Conservation (phyloP, 1,284 basidiomycete species). For the Boletus sp. region DNA sequence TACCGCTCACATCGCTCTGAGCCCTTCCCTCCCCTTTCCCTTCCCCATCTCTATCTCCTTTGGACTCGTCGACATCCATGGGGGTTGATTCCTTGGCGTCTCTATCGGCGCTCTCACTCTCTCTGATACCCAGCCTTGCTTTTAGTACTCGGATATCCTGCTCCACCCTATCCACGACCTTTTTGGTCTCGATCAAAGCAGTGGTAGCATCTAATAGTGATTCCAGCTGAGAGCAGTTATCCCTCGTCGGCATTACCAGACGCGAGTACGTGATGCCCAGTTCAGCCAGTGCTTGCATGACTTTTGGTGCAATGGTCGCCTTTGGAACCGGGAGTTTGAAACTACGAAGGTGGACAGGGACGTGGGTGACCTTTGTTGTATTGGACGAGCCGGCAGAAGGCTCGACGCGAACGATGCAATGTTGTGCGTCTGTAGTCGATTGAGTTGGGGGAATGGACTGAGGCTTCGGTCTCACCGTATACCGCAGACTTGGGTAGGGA, state of each 20-base stretch:
- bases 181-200: constrained; percentile 81
- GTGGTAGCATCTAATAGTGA: constrained; percentile 67
- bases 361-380: constrained; percentile 71
- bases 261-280: constrained; percentile 69
- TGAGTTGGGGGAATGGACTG: constrained; percentile 4
- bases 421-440: constrained; percentile 51
- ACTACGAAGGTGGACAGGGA: constrained; percentile 76
- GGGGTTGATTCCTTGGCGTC: constrained; percentile 27
- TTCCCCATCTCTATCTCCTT: constrained; percentile 33
- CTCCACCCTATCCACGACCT: constrained; percentile 79
- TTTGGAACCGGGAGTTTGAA: constrained; percentile 79
- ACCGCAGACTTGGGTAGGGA: constrained; percentile 52
- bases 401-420: constrained; percentile 77
- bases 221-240: constrained; percentile 73
- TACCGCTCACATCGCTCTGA: constrained; percentile 61
- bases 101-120: constrained; percentile 40
- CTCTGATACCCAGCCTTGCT: constrained; percentile 59
- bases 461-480: constrained; percentile 45
- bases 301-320: constrained; percentile 65
- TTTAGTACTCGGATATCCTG: constrained; percentile 75
- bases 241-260: constrained; percentile 87
- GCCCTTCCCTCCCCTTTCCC: constrained; percentile 53
- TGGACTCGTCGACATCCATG: constrained; percentile 40
- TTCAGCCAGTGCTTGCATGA: constrained; percentile 71
- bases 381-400: constrained; percentile 43